Evolutionary conservation across 495 filamentous ascomycete species (phyloP).

Genomic region (Talaromyces thailandensis): DNA sequence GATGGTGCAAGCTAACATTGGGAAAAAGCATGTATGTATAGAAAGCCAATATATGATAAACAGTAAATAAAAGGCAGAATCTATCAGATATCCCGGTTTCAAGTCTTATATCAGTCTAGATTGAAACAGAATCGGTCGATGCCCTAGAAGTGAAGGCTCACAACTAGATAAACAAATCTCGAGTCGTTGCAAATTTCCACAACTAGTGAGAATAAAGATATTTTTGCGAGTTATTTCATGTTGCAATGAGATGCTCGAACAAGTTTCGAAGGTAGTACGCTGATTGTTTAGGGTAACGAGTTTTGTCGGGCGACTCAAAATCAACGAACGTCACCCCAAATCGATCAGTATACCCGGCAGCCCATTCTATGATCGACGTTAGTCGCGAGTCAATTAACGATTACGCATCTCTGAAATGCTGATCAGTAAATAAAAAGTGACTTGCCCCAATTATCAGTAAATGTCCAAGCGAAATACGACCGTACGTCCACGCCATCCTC

Average conservation of each 20-base stretch:
- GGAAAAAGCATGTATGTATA: neutral
- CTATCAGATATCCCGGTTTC: neutral
- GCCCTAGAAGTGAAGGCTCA: neutral
- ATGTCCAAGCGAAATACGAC: slow-evolving; percentile 41
- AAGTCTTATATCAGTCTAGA: neutral
- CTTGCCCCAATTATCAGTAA: slow-evolving; percentile 36
- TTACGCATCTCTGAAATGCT: neutral
- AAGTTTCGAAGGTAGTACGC: slow-evolving; percentile 32
- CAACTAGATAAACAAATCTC: neutral
- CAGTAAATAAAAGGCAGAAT: neutral
- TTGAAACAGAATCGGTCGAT: neutral
- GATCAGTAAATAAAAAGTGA: neutral
- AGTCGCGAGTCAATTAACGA: neutral
- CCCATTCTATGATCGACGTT: slow-evolving; percentile 28
- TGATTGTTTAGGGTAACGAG: slow-evolving; percentile 34
- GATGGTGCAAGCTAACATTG: neutral
- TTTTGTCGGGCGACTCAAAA: slow-evolving; percentile 36
- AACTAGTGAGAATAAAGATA: neutral
- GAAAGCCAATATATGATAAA: neutral
- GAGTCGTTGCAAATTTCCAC: neutral
- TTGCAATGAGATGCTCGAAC: slow-evolving; percentile 29
- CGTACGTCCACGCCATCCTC: slow-evolving; percentile 36
- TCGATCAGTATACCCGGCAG: slow-evolving; percentile 37
- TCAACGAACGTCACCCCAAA: slow-evolving; percentile 37
- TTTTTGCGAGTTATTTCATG: neutral